A percentile compares a stretch with the other conserved stretches of the same genome.
Evolutionary conservation across 495 filamentous ascomycete species (phyloP).

Genomic region (Aspergillus ostianus): DNA sequence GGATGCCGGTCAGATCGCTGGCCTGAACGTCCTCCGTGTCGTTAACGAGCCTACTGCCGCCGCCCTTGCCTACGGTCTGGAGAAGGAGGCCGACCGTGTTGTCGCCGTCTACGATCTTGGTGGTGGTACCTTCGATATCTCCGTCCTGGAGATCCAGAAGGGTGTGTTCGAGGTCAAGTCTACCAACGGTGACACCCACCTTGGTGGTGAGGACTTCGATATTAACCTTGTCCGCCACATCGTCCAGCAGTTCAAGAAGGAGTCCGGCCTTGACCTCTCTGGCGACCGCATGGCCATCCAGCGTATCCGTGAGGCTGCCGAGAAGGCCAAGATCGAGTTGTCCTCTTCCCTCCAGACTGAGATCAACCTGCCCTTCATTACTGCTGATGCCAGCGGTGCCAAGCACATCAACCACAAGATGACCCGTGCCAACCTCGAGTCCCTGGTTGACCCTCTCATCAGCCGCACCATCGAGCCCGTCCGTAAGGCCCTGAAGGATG

Average conservation of each 20-base stretch:
- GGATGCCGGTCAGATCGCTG: conserved; percentile 94
- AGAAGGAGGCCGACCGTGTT: conserved; percentile 87
- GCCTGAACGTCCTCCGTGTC: conserved; percentile 93
- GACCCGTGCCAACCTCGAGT: conserved; percentile 88
- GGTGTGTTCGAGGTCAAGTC: conserved; percentile 99
- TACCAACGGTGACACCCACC: conserved; percentile 96
- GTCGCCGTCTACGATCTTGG: conserved; percentile 98
- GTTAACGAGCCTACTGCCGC: conserved; percentile 97
- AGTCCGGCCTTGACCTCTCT: conserved; percentile 86
- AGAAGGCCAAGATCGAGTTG: conserved; percentile 99
- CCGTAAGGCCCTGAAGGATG: conserved; percentile 97
- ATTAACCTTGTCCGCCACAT: conserved; percentile 94
- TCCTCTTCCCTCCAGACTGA: conserved; percentile 96
- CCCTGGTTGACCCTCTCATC: conserved; percentile 89
- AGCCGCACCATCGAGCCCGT: conserved; percentile 84
- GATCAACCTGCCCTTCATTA: conserved; percentile 99
- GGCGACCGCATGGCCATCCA: conserved; percentile 98
- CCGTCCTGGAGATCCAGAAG: conserved; percentile 94
- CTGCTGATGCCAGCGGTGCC: conserved; percentile 87
- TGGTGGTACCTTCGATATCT: conserved; percentile 99
- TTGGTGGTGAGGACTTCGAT: conserved; percentile 98
- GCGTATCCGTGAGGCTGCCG: conserved; percentile 97
- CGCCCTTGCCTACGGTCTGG: conserved; percentile 90
- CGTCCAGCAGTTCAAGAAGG: conserved; percentile 94
- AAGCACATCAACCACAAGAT: conserved; percentile 98